Evolutionary conservation across 306 rosid genomes (phyloP).

Genomic region (Cucumis cinereus): DNA sequence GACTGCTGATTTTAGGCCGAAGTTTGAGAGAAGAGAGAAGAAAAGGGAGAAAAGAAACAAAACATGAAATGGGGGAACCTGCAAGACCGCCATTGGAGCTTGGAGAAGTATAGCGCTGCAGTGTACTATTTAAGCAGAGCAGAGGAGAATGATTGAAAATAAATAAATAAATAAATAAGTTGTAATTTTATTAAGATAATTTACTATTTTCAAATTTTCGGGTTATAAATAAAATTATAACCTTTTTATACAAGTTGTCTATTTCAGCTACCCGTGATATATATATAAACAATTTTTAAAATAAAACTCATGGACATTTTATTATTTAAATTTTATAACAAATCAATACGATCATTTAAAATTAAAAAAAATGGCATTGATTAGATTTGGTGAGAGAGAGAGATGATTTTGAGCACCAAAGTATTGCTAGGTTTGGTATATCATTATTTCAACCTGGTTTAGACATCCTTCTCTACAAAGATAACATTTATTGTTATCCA

Average conservation of each 20-base stretch:
- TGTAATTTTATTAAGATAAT: background rate
- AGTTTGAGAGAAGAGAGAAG: constrained; percentile 19
- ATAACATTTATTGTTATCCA: background rate
- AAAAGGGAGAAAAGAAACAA: constrained; percentile 15
- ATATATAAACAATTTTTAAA: too few relatives aligned
- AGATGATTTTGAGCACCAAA: background rate
- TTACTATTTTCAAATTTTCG: background rate
- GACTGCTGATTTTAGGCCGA: constrained; percentile 15
- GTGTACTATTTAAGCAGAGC: background rate
- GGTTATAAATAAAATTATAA: background rate
- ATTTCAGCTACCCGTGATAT: background rate
- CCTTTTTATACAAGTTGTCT: background rate
- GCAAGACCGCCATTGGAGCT: constrained; percentile 2
- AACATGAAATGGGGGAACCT: background rate
- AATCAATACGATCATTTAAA: too few relatives aligned
- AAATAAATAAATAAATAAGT: background rate
- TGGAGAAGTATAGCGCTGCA: background rate
- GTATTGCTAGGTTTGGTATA: background rate
- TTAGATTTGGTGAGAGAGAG: background rate
- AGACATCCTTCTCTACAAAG: background rate
- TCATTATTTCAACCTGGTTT: background rate
- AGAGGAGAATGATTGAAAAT: background rate
- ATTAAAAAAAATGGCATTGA: background rate
- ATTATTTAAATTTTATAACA: background rate
- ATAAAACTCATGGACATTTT: background rate